Evolutionary conservation across 306 rosid species (phyloP).

Genomic region (Acacia acuminata): DNA sequence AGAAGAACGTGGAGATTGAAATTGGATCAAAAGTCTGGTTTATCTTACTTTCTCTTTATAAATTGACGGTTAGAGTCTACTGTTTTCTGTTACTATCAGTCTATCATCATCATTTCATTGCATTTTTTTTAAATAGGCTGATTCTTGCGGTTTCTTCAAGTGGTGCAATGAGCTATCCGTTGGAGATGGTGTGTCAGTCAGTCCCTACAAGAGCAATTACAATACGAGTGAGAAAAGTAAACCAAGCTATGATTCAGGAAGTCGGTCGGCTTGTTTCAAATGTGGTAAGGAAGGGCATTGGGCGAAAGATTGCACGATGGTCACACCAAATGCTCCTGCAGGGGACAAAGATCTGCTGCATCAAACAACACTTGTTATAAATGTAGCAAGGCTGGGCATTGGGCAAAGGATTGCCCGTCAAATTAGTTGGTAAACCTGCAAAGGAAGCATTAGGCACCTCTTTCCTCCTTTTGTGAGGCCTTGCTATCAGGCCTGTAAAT

Average conservation of each 20-base stretch:
- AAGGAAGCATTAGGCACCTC: background rate
- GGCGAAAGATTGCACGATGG: constrained; percentile 51
- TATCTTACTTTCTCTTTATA: background rate
- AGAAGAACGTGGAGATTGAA: background rate
- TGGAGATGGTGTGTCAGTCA: constrained; percentile 18
- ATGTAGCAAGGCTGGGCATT: constrained; percentile 56
- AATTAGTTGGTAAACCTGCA: background rate
- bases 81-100: background rate
- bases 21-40: background rate
- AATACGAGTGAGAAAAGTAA: constrained; percentile 24
- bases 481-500: background rate
- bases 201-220: constrained; percentile 4
- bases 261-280: constrained; percentile 50
- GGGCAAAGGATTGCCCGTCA: constrained; percentile 50
- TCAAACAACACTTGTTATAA: constrained; percentile 44
- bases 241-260: constrained; percentile 22
- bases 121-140: constrained; percentile 30
- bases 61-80: background rate
- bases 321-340: constrained; percentile 34
- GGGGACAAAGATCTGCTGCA: constrained; percentile 39
- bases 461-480: background rate
- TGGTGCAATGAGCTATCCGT: constrained; percentile 54
- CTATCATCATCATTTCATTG: background rate
- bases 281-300: constrained; percentile 60
- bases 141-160: constrained; percentile 57